Conservation (phyloP, 164 flowering plant genomes). For the Liquidambar formosana region DNA sequence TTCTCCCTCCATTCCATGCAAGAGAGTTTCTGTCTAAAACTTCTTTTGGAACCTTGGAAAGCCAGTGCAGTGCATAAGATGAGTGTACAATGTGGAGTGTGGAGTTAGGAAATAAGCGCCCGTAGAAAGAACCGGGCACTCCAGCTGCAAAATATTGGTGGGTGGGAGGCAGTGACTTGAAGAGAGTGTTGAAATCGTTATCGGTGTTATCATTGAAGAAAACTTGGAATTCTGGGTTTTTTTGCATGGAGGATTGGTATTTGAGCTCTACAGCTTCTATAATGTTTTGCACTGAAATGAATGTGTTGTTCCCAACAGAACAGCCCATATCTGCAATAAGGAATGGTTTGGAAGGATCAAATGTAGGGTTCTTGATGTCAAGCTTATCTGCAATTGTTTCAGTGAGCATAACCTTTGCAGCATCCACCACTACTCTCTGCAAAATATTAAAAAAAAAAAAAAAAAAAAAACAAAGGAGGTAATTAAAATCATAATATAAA, state of each 20-base stretch:
- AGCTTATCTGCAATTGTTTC: background rate
- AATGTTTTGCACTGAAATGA: background rate
- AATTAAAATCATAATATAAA: no score
- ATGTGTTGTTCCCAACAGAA: background rate
- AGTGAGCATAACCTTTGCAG: background rate
- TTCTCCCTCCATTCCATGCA: background rate
- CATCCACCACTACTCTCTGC: background rate
- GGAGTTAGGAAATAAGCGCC: background rate
- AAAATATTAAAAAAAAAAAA: background rate
- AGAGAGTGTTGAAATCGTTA: background rate
- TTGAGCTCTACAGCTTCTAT: background rate
- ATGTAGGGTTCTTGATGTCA: no score
- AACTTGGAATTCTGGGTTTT: background rate
- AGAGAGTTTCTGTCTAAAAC: background rate
- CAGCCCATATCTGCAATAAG: conserved; percentile 1
- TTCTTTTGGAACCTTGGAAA: background rate
- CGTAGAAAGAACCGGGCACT: background rate
- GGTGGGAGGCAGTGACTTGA: background rate
- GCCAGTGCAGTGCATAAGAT: conserved; percentile 1
- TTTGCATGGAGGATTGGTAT: no score
- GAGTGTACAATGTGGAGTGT: background rate
- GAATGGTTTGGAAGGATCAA: background rate
- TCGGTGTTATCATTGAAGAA: background rate
- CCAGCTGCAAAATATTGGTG: background rate
- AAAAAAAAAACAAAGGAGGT: background rate